phyloP scores from a whole-genome alignment of 225 moss, liverwort and hornwort species.

The Bryum argenteum region DNA sequence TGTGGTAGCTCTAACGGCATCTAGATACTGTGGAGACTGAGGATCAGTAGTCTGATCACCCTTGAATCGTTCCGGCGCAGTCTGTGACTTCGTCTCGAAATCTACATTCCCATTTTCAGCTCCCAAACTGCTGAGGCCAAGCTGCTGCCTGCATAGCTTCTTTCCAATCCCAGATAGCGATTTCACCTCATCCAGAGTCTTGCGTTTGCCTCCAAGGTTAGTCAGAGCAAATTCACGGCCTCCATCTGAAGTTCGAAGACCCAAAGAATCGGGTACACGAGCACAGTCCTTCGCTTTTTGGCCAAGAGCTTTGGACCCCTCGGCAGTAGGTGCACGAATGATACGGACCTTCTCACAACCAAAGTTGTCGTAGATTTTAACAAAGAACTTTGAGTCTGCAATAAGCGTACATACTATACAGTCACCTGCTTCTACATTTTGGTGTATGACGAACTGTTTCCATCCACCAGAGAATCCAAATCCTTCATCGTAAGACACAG shows the following conservation, averaged over 20 bases:
- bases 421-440: slow-evolving; percentile 50
- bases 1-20: slow-evolving; percentile 31
- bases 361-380: slow-evolving; percentile 49
- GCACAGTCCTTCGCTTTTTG: slow-evolving; percentile 31
- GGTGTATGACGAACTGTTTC: slow-evolving; percentile 46
- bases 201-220: slow-evolving; percentile 48
- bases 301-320: slow-evolving; percentile 25
- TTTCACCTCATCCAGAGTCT: slow-evolving; percentile 48
- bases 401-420: slow-evolving; percentile 45
- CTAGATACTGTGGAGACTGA: slow-evolving; percentile 32
- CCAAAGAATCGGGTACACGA: slow-evolving; percentile 18
- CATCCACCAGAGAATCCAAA: slow-evolving; percentile 50
- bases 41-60: slow-evolving; percentile 24
- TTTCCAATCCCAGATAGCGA: slow-evolving; percentile 51
- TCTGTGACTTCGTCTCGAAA: slow-evolving; percentile 22
- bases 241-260: slow-evolving; percentile 30
- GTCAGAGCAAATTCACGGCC: slow-evolving; percentile 31
- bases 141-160: slow-evolving; percentile 54
- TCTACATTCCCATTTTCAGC: slow-evolving; percentile 42
- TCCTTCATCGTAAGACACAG: slow-evolving; percentile 44
- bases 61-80: slow-evolving; percentile 20
- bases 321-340: slow-evolving; percentile 26
- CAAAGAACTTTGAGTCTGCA: slow-evolving; percentile 44
- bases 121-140: slow-evolving; percentile 36
- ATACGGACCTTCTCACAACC: slow-evolving; percentile 48